Conservation (phyloP, 2,329 filamentous ascomycete species). For the Fusarium marasasianum region DNA sequence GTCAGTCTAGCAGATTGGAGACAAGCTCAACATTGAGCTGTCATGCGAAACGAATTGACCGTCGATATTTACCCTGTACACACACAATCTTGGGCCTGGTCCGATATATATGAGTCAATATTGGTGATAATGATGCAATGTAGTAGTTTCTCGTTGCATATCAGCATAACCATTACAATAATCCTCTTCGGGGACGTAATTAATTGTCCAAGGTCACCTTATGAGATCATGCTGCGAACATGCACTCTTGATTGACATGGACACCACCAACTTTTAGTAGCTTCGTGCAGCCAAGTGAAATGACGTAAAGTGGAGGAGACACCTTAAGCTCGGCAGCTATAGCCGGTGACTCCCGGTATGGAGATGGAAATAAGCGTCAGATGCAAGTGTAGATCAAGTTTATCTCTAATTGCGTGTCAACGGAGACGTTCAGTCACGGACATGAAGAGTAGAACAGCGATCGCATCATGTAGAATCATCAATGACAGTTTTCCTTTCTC, state of each 20-base stretch:
- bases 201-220: too few species aligned
- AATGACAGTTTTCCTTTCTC: conserved; percentile 1
- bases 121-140: background rate
- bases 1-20: background rate
- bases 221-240: background rate
- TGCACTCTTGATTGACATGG: background rate
- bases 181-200: background rate
- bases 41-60: background rate
- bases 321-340: background rate
- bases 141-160: too few species aligned
- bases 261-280: background rate
- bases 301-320: conserved; percentile 7
- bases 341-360: background rate
- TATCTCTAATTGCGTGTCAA: background rate
- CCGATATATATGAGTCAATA: background rate
- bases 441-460: background rate
- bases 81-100: background rate
- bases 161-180: background rate
- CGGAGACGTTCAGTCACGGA: background rate
- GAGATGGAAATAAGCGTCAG: background rate
- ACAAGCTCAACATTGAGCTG: background rate
- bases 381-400: background rate
- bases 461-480: too few species aligned
- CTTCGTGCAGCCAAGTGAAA: background rate
- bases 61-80: background rate